Conservation (phyloP, 164 flowering plant genomes). For the Aristolochia contorta region DNA sequence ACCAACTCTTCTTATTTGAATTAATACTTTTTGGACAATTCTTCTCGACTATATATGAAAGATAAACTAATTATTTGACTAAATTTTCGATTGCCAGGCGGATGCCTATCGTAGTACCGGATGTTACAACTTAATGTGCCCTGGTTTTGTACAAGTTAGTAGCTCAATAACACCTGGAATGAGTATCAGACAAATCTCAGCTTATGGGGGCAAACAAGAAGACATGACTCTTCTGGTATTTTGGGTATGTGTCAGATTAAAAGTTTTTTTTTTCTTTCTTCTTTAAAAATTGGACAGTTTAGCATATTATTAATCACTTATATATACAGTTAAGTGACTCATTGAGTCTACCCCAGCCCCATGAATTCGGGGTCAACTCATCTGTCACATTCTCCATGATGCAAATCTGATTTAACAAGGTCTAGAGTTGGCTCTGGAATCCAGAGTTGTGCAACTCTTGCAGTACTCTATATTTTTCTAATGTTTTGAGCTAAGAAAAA, state of each 20-base stretch:
- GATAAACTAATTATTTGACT: not conserved
- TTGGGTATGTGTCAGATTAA: not conserved
- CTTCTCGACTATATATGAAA: not conserved
- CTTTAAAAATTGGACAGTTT: not conserved
- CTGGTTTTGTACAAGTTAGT: conserved; percentile 3
- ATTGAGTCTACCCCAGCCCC: too few species aligned
- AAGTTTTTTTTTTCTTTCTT: not conserved
- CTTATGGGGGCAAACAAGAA: not conserved
- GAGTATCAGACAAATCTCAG: not conserved
- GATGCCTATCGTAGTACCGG: not conserved
- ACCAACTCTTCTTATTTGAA: not conserved
- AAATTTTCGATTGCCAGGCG: not conserved
- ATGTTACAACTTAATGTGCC: not conserved
- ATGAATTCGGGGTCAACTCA: not conserved
- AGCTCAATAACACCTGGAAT: not conserved
- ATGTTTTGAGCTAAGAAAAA: too few species aligned
- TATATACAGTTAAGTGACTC: not conserved
- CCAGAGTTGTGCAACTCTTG: too few species aligned
- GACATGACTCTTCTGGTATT: not conserved
- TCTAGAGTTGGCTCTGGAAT: not conserved
- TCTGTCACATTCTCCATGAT: not conserved
- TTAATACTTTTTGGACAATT: not conserved
- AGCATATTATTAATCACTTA: not conserved
- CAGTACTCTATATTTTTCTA: too few species aligned
- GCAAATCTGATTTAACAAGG: not conserved